phyloP scores from a whole-genome alignment of 768 basidiomycete species.

The Rhodotorula paludigena region DNA sequence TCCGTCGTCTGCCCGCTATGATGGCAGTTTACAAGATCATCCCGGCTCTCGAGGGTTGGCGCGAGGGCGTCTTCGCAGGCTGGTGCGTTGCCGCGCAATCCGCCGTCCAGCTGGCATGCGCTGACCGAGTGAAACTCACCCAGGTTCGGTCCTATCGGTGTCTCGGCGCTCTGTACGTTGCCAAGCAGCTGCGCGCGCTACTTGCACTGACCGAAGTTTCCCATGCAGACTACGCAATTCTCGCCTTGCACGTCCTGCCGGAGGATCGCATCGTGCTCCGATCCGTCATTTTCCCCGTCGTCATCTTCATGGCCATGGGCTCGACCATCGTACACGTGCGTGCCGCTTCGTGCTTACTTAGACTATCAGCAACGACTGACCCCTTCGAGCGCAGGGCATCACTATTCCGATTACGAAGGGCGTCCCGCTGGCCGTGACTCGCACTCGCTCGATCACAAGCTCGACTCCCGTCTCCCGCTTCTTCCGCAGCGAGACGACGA shows the following conservation, averaged over 20 bases:
- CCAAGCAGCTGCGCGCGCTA: neutral
- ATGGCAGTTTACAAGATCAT: conserved; percentile 43
- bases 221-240: conserved; percentile 47
- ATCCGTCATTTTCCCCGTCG: conserved; percentile 46
- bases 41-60: conserved; percentile 44
- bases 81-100: conserved; percentile 42
- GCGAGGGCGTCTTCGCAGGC: conserved; percentile 47
- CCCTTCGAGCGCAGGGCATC: conserved; percentile 33
- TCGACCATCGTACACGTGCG: conserved; percentile 47
- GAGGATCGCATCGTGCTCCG: conserved; percentile 45
- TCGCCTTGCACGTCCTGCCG: conserved; percentile 46
- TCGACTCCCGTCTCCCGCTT: no score
- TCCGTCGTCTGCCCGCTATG: conserved; percentile 50
- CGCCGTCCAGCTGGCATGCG: neutral
- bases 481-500: no score
- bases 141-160: conserved; percentile 40
- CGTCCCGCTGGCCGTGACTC: conserved; percentile 27
- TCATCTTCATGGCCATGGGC: conserved; percentile 48
- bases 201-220: conserved; percentile 25
- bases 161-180: conserved; percentile 16
- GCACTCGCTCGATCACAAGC: conserved; percentile 15
- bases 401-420: conserved; percentile 48
- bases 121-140: no score
- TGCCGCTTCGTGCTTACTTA: neutral
- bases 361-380: conserved; percentile 55